Percentiles rank a stretch among this genome's conserved stretches.
These are phyloP conservation scores for Pleurotus citrinopileatus DNA, from an alignment of 768 basidiomycete species.

Conservation along the genomic window DNA sequence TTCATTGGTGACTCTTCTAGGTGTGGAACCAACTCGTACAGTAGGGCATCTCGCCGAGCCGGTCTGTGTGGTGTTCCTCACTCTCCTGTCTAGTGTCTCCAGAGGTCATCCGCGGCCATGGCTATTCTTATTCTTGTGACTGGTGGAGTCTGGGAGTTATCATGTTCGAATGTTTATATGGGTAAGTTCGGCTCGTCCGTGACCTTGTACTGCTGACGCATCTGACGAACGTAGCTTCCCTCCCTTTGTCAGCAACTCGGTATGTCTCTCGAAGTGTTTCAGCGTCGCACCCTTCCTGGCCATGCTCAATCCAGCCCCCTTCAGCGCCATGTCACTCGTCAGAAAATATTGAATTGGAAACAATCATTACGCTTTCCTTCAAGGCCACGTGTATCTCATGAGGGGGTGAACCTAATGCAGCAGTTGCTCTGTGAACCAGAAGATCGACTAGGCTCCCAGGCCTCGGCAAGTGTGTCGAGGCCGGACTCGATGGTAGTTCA, in stretches of 20 bases:
- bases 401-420: constrained; percentile 85
- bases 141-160: constrained; percentile 99
- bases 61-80: constrained; percentile 17
- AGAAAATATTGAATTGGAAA: constrained; percentile 97
- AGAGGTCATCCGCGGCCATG: constrained; percentile 87
- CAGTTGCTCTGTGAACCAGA: constrained; percentile 93
- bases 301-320: constrained; percentile 14
- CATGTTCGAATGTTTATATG: constrained; percentile 93
- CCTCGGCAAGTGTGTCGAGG: constrained; percentile 62
- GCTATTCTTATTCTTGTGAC: constrained; percentile 92
- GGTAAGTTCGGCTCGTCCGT: constrained; percentile 43
- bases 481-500: constrained; percentile 78
- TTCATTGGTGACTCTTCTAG: constrained; percentile 31
- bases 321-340: constrained; percentile 89
- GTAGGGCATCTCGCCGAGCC: constrained; percentile 42
- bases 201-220: constrained; percentile 13
- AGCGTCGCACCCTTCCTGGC: constrained; percentile 16
- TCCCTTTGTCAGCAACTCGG: constrained; percentile 93
- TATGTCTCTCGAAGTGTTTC: constrained; percentile 33
- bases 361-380: constrained; percentile 83
- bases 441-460: constrained; percentile 83
- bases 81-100: constrained; percentile 66
- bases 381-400: constrained; percentile 79
- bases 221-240: constrained; percentile 63
- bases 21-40: constrained; percentile 85